phyloP scores from a whole-genome alignment of 1,284 basidiomycete species.

The Chondrostereum purpureum region DNA sequence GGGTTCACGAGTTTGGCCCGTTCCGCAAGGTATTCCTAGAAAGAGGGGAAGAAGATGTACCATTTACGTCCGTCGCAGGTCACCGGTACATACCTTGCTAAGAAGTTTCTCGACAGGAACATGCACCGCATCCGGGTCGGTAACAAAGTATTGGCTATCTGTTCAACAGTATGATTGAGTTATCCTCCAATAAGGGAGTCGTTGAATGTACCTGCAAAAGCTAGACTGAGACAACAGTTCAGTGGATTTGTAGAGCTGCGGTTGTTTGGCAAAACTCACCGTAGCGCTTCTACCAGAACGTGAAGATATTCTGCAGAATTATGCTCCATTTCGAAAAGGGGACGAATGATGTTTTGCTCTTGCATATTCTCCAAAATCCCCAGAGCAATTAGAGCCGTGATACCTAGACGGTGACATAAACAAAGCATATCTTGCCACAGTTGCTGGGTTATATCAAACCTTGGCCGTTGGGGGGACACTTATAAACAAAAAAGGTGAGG shows the following conservation, averaged over 20 bases:
- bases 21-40: conserved; percentile 70
- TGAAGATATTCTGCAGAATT: conserved; percentile 89
- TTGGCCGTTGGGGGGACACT: conserved; percentile 95
- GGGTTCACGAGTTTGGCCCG: conserved; percentile 82
- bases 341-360: conserved; percentile 61
- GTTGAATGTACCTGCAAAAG: conserved; percentile 60
- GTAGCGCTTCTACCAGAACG: conserved; percentile 75
- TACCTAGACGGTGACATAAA: conserved; percentile 32
- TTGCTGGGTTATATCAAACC: conserved; percentile 35
- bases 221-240: conserved; percentile 42
- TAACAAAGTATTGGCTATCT: conserved; percentile 85
- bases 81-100: conserved; percentile 54
- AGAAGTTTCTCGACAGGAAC: conserved; percentile 76
- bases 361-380: conserved; percentile 89
- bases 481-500: conserved; percentile 10
- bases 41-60: too few relatives aligned
- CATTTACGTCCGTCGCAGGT: conserved; percentile 6
- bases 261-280: conserved; percentile 46
- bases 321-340: conserved; percentile 76
- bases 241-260: background rate
- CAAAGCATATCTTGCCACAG: background rate
- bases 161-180: conserved; percentile 16
- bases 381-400: conserved; percentile 88
- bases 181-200: too few relatives aligned
- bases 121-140: conserved; percentile 74